Evolutionary conservation across 148 eudicot species (phyloP).

Genomic region (Pouteria glomerata): DNA sequence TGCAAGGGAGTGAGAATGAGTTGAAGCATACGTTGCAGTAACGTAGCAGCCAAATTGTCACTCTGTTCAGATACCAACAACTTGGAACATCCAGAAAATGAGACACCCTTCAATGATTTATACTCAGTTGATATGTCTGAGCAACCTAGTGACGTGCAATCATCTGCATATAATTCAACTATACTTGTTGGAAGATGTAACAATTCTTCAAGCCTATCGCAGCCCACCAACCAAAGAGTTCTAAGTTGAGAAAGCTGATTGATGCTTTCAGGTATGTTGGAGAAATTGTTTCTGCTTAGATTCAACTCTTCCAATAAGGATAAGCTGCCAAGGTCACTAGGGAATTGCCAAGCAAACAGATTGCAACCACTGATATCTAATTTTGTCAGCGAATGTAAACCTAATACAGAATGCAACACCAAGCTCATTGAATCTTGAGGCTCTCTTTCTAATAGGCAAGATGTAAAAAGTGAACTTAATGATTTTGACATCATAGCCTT

Average conservation of each 20-base stretch:
- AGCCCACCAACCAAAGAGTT: too few relatives aligned
- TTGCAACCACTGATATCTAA: neutral
- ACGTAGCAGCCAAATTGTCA: too few relatives aligned
- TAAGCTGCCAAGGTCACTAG: neutral
- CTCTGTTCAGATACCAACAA: too few relatives aligned
- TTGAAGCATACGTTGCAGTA: too few relatives aligned
- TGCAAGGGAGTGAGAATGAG: neutral
- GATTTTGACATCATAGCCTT: neutral
- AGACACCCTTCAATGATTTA: too few relatives aligned
- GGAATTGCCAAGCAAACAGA: neutral
- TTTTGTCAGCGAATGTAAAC: neutral
- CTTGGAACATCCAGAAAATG: too few relatives aligned
- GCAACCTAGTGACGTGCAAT: too few relatives aligned
- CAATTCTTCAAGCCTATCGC: neutral
- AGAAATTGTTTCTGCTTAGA: slow-evolving; percentile 5
- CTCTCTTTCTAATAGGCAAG: neutral
- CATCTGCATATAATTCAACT: neutral
- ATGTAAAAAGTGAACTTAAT: neutral
- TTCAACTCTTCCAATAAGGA: too few relatives aligned
- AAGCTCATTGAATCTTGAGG: neutral
- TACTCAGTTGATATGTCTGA: too few relatives aligned
- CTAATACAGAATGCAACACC: neutral
- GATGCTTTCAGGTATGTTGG: neutral
- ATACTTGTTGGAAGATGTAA: neutral
- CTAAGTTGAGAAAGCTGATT: too few relatives aligned